Evolutionary conservation across 768 basidiomycete genomes (phyloP), one percentile per base, ranked within the genome.

Genomic region (Collybia mongolica): DNA sequence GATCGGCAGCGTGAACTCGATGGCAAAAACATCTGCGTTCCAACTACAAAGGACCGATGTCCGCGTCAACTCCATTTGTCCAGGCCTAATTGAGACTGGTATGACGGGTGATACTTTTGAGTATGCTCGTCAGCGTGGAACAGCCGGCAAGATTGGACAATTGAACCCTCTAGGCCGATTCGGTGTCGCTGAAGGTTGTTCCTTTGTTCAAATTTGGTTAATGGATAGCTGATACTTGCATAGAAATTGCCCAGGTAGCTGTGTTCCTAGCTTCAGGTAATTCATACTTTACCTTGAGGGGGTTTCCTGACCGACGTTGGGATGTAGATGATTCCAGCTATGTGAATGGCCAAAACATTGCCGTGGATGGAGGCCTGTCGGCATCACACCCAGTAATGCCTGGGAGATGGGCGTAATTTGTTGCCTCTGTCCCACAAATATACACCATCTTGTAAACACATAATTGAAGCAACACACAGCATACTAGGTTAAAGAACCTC

Each of bases 11-110:
- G 93, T 97, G 19, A 93, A 92, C 64, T 91, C 84, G 39, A 83
- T 96, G 57, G 94, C 92, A 6, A 82, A 91, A 61, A 94, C 89
- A 3, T 74, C 84, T 9, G 81, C 84, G 4, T 90, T 86, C 65
- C 89, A 93, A 65, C 77, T 96, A 19, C 79, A 85, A 56, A 86
- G 79, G 63, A 86, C 83, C 1, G 88, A 93, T 66, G 79, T 98
- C 56, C 88, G 95, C 39, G 86, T 97, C 54, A 96, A 93, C 66
- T 75, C 86, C 39, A 83, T 97, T 57, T 95, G 93, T 61, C 95
- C 95, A 5, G 94, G 93, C 12, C 70, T 97, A 50, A 93, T 97
- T 60, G 90, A 96, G 72, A 98, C 94, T 7, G 89, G 86, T 44
- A 97, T 98, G 92, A 95, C 95, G 2, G 71, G 68, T 43, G 62